These are phyloP conservation scores for Aureobasidium leucospermi DNA, from an alignment of 2,329 filamentous ascomycete species.

Conservation along the genomic window DNA sequence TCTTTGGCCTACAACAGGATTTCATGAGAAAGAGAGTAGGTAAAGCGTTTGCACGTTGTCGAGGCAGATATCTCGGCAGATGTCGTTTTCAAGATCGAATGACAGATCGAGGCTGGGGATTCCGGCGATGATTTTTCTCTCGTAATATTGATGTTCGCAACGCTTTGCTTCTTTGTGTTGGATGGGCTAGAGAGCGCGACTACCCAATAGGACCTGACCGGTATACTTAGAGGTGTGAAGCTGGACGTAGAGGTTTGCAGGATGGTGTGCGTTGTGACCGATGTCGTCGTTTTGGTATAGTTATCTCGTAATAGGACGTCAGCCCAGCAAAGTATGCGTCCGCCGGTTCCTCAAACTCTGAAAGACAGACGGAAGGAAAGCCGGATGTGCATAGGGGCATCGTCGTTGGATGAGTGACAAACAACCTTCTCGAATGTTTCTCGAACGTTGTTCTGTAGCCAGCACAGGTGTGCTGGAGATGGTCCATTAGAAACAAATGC, in stretches of 20 bases:
- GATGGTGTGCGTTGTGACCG: not conserved
- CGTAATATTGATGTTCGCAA: not conserved
- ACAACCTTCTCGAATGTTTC: not conserved
- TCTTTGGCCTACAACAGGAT: too few species aligned
- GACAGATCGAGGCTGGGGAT: not conserved
- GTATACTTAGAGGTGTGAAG: not conserved
- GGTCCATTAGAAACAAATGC: not conserved
- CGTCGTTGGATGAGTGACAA: not conserved
- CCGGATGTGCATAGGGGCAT: not conserved
- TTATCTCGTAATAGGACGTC: constrained; percentile 11
- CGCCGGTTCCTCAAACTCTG: not conserved
- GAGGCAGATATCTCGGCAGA: not conserved
- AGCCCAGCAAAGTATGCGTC: constrained; percentile 8
- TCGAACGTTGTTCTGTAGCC: not conserved
- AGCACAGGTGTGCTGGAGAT: not conserved
- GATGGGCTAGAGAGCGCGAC: not conserved
- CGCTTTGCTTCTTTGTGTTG: constrained; percentile 4
- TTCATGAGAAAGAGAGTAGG: not conserved
- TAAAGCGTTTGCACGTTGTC: not conserved
- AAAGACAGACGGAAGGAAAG: not conserved
- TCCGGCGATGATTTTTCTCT: not conserved
- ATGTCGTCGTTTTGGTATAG: constrained; percentile 9
- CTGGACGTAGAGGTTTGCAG: not conserved
- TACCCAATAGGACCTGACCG: not conserved
- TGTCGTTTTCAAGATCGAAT: not conserved